Percentiles rank a stretch among this genome's conserved stretches.
Evolutionary conservation across 78 protist species (phyloP).

Genomic region (Dictyostelium intermedium): DNA sequence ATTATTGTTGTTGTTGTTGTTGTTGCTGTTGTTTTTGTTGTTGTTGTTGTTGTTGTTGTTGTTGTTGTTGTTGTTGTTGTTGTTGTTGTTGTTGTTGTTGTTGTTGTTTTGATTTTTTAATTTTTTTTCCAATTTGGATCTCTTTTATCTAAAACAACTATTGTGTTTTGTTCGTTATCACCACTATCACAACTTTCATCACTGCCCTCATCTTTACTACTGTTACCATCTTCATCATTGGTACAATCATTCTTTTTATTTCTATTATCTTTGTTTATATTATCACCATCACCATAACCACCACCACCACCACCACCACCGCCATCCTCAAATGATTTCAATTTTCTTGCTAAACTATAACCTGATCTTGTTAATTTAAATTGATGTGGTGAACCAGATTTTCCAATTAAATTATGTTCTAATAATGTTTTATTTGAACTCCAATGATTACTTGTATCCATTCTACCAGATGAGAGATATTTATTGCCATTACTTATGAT

Average conservation of each 20-base stretch:
- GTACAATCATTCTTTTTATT: neutral
- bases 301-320: no score
- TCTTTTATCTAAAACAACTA: neutral
- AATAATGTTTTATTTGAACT: neutral
- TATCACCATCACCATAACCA: no score
- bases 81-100: neutral
- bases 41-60: neutral
- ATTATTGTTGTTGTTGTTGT: no score
- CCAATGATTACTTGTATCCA: neutral
- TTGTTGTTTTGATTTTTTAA: neutral
- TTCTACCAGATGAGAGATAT: neutral
- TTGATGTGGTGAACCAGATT: neutral
- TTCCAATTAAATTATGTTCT: neutral
- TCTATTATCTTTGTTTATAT: neutral
- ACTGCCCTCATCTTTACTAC: neutral
- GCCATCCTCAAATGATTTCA: neutral
- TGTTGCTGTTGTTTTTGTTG: no score
- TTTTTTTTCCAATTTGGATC: neutral
- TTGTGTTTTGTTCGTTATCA: neutral
- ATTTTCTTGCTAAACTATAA: neutral
- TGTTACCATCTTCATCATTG: neutral
- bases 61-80: neutral
- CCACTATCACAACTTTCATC: neutral
- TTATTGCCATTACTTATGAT: neutral
- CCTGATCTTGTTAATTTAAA: slow-evolving; percentile 12